Conservation (phyloP, 352 stramenopile species). For the Phytophthora fragariae region DNA sequence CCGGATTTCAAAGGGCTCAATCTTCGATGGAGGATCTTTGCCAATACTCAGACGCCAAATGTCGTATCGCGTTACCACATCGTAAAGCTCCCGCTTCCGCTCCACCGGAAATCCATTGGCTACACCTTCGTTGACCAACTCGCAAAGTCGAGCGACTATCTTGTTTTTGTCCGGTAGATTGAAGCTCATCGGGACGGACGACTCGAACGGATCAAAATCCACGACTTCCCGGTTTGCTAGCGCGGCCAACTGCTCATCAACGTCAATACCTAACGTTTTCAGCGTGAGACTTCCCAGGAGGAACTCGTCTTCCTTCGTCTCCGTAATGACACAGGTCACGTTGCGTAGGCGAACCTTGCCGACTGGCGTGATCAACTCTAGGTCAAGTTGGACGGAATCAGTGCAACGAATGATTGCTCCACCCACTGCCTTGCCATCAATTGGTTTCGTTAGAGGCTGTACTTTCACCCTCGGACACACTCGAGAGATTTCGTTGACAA, state of each 20-base stretch:
- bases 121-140: background rate
- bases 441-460: background rate
- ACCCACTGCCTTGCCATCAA: slow-evolving; percentile 1
- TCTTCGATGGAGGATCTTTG: slow-evolving; percentile 7
- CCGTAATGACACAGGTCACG: slow-evolving; percentile 3
- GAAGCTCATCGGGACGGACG: background rate
- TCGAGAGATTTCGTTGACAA: background rate
- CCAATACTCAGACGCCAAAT: background rate
- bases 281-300: background rate
- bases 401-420: slow-evolving; percentile 3
- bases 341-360: background rate
- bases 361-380: background rate
- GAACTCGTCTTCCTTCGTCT: slow-evolving; percentile 7
- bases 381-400: background rate
- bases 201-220: slow-evolving; percentile 8
- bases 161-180: background rate
- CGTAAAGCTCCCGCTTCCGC: background rate
- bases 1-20: background rate
- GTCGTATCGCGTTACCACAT: slow-evolving; percentile 1
- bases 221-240: slow-evolving; percentile 3
- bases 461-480: background rate
- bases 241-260: slow-evolving; percentile 3
- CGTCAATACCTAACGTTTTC: slow-evolving; percentile 1
- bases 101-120: slow-evolving; percentile 1
- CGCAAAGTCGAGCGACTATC: background rate